Percentiles rank a stretch among this genome's conserved stretches.
Evolutionary conservation across 306 rosid genomes (phyloP).

Genomic region (Medicago ruthenica): DNA sequence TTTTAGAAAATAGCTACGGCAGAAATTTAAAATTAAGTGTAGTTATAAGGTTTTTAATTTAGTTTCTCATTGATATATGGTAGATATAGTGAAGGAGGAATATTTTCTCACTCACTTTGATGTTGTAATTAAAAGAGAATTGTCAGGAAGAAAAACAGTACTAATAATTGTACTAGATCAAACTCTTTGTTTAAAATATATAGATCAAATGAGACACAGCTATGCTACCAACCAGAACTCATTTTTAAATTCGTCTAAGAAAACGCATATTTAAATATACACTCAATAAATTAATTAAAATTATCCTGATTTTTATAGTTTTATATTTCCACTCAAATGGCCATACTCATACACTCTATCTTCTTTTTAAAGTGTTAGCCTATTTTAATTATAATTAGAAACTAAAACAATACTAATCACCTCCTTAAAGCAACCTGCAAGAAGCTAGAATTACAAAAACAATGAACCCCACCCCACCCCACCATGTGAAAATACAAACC

Average conservation of each 20-base stretch:
- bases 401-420: neutral
- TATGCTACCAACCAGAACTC: neutral
- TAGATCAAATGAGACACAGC: neutral
- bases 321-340: neutral
- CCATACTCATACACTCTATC: neutral
- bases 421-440: conserved; percentile 37
- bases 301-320: neutral
- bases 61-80: too few species aligned
- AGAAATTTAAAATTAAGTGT: too few species aligned
- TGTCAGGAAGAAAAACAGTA: neutral
- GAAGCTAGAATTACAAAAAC: neutral
- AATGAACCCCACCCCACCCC: conserved; percentile 45
- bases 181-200: neutral
- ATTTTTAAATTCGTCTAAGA: neutral
- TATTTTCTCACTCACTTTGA: neutral
- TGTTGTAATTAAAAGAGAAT: conserved; percentile 1
- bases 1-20: neutral
- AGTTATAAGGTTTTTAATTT: too few species aligned
- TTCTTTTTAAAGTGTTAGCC: neutral
- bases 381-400: neutral
- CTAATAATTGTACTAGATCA: conserved; percentile 19
- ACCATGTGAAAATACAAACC: conserved; percentile 43
- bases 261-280: neutral
- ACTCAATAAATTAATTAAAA: conserved; percentile 8
- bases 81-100: neutral